These are phyloP conservation scores for Alternaria sp. DNA, from an alignment of 2,329 filamentous ascomycete genomes.

Conservation along the genomic window DNA sequence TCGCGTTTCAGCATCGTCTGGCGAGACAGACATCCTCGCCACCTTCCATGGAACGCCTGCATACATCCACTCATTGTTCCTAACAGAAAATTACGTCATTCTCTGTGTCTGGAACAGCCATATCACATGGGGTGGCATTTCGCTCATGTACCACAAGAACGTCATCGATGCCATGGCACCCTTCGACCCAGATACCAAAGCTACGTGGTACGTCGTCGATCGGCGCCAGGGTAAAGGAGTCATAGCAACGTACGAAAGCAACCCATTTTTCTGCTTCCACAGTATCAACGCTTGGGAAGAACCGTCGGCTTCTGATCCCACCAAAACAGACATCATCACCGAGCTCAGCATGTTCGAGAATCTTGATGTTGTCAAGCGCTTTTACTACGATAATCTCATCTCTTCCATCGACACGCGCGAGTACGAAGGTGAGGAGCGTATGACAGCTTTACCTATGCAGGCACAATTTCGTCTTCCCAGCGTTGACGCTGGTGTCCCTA, in stretches of 20 bases:
- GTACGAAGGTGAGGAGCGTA: slow-evolving; percentile 35
- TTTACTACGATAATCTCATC: slow-evolving; percentile 66
- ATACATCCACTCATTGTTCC: slow-evolving; percentile 85
- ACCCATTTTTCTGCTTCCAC: slow-evolving; percentile 81
- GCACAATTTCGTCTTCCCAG: slow-evolving; percentile 40
- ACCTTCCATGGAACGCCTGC: slow-evolving; percentile 67
- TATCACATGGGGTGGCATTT: slow-evolving; percentile 64
- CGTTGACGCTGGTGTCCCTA: slow-evolving; percentile 46
- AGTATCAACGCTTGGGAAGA: slow-evolving; percentile 80
- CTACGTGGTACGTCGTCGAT: slow-evolving; percentile 79
- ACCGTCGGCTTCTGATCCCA: slow-evolving; percentile 40
- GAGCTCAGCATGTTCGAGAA: slow-evolving; percentile 72
- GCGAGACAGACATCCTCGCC: slow-evolving; percentile 74
- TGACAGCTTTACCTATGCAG: slow-evolving; percentile 37
- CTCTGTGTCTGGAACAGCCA: slow-evolving; percentile 76
- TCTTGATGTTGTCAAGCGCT: slow-evolving; percentile 68
- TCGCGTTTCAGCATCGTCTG: slow-evolving; percentile 67
- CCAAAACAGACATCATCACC: slow-evolving; percentile 65
- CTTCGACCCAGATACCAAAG: slow-evolving; percentile 65
- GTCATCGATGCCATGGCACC: slow-evolving; percentile 72
- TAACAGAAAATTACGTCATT: slow-evolving; percentile 74
- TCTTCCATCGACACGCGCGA: slow-evolving; percentile 23
- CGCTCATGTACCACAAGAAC: slow-evolving; percentile 71
- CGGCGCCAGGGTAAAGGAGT: slow-evolving; percentile 68
- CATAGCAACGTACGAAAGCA: slow-evolving; percentile 72